Percentiles rank a stretch among this genome's conserved stretches.
phyloP scores from a whole-genome alignment of 495 filamentous ascomycete genomes.

The Hypoxylon crocopeplum region DNA sequence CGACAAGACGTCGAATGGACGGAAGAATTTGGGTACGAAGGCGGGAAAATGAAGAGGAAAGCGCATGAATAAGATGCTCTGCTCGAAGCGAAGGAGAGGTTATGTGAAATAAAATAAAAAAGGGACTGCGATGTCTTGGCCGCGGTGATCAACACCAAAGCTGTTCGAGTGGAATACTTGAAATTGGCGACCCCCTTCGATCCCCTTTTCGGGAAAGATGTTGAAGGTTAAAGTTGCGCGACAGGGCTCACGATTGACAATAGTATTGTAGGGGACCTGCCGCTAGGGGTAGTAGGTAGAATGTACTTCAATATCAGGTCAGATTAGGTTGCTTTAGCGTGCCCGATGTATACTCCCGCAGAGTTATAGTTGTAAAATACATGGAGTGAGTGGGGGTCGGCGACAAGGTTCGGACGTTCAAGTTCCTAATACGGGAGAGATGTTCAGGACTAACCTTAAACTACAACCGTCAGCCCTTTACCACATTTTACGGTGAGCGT shows the following conservation, averaged over 20 bases:
- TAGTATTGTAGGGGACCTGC: slow-evolving; percentile 8
- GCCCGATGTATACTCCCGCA: background rate
- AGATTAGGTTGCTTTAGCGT: slow-evolving; percentile 7
- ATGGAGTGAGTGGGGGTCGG: slow-evolving; percentile 2
- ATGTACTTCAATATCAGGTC: slow-evolving; percentile 4
- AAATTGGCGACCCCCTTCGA: slow-evolving; percentile 31
- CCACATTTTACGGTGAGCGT: too few species aligned
- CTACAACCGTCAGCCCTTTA: background rate
- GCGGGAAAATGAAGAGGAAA: background rate
- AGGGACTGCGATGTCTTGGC: slow-evolving; percentile 34
- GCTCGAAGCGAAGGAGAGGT: background rate
- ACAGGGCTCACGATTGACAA: slow-evolving; percentile 19
- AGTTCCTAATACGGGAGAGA: slow-evolving; percentile 1
- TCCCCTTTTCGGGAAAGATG: slow-evolving; percentile 22
- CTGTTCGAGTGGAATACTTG: slow-evolving; percentile 20
- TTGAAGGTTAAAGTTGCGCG: slow-evolving; percentile 32
- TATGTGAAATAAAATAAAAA: background rate
- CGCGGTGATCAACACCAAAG: slow-evolving; percentile 36
- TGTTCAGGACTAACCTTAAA: background rate
- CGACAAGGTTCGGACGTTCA: slow-evolving; percentile 5
- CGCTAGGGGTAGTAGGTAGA: slow-evolving; percentile 8
- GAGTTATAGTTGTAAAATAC: background rate
- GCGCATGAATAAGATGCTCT: background rate
- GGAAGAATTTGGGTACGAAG: background rate
- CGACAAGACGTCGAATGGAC: background rate